Conservation (phyloP, 495 filamentous ascomycete genomes). For the Aspergillus homomorphus region DNA sequence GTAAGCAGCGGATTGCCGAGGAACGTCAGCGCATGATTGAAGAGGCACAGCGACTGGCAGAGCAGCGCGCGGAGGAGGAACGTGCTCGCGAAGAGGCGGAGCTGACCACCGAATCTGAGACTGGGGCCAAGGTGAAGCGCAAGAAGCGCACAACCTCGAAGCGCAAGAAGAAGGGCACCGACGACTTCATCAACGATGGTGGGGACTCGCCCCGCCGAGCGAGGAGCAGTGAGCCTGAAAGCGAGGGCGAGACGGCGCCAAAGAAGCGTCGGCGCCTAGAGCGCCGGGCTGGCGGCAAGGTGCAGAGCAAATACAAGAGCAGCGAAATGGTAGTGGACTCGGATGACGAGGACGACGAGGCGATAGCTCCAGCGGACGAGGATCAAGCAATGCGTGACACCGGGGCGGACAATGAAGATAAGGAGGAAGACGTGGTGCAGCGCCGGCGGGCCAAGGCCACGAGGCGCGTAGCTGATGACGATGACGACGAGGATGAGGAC, state of each 20-base stretch:
- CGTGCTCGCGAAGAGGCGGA: slow-evolving; percentile 63
- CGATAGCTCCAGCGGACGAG: slow-evolving; percentile 37
- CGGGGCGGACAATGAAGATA: slow-evolving; percentile 18
- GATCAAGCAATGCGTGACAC: slow-evolving; percentile 26
- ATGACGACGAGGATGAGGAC: slow-evolving; percentile 42
- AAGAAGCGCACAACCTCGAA: slow-evolving; percentile 58
- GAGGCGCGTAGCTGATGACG: slow-evolving; percentile 44
- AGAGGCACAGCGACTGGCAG: slow-evolving; percentile 66
- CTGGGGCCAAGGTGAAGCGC: slow-evolving; percentile 70
- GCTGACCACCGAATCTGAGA: slow-evolving; percentile 72
- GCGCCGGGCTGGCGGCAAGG: slow-evolving; percentile 55
- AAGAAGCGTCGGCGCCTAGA: slow-evolving; percentile 53
- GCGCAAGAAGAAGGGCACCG: slow-evolving; percentile 62
- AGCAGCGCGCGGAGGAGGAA: slow-evolving; percentile 70
- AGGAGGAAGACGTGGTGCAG: slow-evolving; percentile 31
- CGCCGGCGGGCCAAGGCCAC: slow-evolving; percentile 37
- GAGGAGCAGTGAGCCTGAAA: slow-evolving; percentile 23
- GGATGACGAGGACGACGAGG: slow-evolving; percentile 54
- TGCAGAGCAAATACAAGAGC: slow-evolving; percentile 71
- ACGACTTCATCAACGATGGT: slow-evolving; percentile 26
- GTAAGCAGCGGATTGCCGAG: slow-evolving; percentile 72
- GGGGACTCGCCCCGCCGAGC: slow-evolving; percentile 13
- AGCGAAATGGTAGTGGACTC: slow-evolving; percentile 76
- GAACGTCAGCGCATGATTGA: slow-evolving; percentile 78
- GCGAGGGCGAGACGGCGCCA: slow-evolving; percentile 37